Conservation (phyloP, 2,329 filamentous ascomycete genomes). For the Cladorrhinum sp. region DNA sequence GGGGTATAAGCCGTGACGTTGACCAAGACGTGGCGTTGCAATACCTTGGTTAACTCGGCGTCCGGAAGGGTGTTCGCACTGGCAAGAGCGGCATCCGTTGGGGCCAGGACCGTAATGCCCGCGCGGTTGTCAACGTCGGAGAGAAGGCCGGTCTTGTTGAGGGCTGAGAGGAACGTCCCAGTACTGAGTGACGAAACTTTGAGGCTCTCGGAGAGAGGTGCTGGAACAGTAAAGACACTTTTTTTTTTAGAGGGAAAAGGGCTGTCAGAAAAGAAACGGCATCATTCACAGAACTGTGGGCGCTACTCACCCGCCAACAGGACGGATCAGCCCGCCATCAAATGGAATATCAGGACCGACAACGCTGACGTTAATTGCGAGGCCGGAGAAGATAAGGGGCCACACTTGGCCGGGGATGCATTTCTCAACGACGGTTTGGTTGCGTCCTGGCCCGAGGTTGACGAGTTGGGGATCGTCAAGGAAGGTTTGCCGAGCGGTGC, state of each 20-base stretch:
- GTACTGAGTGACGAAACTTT: not conserved
- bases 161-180: not conserved
- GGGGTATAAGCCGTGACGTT: conserved; percentile 10
- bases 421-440: not conserved
- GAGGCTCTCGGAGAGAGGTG: not conserved
- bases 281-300: no score
- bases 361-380: not conserved
- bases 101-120: conserved; percentile 11
- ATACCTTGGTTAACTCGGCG: conserved; percentile 6
- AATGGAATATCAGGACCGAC: conserved; percentile 1
- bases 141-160: conserved; percentile 9
- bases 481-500: not conserved
- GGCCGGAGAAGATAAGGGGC: not conserved
- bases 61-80: not conserved
- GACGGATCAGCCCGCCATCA: not conserved
- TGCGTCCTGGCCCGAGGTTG: conserved; percentile 3
- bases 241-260: no score
- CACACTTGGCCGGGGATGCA: not conserved
- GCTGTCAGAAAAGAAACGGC: no score
- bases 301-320: not conserved
- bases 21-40: conserved; percentile 3
- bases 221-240: not conserved
- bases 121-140: conserved; percentile 7
- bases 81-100: conserved; percentile 5
- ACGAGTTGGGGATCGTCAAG: not conserved